Conservation (phyloP, 768 basidiomycete species). For the Mycena venus region DNA sequence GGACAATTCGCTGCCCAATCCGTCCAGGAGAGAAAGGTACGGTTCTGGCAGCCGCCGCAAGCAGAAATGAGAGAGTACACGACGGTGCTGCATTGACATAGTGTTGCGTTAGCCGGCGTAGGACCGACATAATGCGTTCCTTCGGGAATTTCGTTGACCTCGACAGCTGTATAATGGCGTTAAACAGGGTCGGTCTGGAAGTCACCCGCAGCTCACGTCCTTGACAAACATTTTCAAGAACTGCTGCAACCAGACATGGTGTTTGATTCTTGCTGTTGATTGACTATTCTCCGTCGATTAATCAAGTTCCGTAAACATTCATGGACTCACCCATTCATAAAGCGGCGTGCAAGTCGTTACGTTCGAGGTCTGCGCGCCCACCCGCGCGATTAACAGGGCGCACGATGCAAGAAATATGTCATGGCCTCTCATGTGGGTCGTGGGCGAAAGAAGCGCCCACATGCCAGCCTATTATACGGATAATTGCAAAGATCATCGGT, state of each 20-base stretch:
- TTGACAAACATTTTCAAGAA: constrained; percentile 59
- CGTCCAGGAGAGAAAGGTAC: constrained; percentile 53
- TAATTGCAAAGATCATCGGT: constrained; percentile 1
- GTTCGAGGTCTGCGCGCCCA: constrained; percentile 51
- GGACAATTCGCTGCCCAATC: constrained; percentile 54
- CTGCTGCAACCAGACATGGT: constrained; percentile 65
- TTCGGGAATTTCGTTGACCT: constrained; percentile 53
- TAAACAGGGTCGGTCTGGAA: not conserved
- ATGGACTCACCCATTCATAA: constrained; percentile 52
- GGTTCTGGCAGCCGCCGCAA: constrained; percentile 70
- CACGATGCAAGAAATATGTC: constrained; percentile 4
- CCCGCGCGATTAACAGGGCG: constrained; percentile 23
- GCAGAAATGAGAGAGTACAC: constrained; percentile 71
- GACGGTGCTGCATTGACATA: constrained; percentile 70
- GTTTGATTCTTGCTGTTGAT: constrained; percentile 59
- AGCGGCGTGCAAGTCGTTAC: constrained; percentile 51
- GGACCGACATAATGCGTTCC: constrained; percentile 60
- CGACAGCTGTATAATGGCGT: constrained; percentile 47
- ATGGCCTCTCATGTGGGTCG: constrained; percentile 24
- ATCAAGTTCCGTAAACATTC: not conserved
- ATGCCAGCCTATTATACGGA: constrained; percentile 20
- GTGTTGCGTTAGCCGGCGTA: constrained; percentile 43
- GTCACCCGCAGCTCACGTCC: constrained; percentile 43
- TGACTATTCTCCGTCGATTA: constrained; percentile 36
- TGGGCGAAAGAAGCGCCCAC: constrained; percentile 21